These are phyloP conservation scores for Fusarium armeniacum DNA, from an alignment of 2,329 filamentous ascomycete genomes.

Conservation along the genomic window DNA sequence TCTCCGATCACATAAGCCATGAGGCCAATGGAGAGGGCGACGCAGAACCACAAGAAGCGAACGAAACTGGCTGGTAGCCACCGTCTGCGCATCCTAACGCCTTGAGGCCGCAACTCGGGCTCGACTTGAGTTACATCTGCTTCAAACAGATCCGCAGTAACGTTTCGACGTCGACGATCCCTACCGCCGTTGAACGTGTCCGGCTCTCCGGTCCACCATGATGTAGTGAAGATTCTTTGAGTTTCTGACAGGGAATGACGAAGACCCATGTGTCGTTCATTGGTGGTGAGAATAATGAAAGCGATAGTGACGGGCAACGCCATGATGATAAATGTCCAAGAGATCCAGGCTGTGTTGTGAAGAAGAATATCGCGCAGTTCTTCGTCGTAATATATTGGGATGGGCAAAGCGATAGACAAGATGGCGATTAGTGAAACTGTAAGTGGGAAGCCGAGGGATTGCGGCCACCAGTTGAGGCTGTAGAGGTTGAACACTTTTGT, in stretches of 20 bases:
- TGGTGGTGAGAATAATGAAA: constrained; percentile 72
- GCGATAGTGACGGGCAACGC: constrained; percentile 76
- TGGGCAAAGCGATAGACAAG: constrained; percentile 70
- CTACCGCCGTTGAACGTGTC: constrained; percentile 61
- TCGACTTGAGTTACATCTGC: constrained; percentile 52
- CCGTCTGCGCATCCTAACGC: constrained; percentile 61
- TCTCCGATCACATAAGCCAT: constrained; percentile 77
- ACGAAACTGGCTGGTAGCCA: constrained; percentile 77
- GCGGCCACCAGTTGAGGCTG: constrained; percentile 79
- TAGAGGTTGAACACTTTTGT: constrained; percentile 80
- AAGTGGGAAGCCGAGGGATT: constrained; percentile 73
- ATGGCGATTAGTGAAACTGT: constrained; percentile 73
- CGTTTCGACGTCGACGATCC: constrained; percentile 58
- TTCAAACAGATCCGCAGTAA: constrained; percentile 57
- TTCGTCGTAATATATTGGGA: constrained; percentile 71
- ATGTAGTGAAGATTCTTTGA: constrained; percentile 75
- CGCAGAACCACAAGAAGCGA: constrained; percentile 78
- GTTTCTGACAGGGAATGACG: constrained; percentile 74
- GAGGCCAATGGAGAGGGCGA: constrained; percentile 72
- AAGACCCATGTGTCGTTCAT: constrained; percentile 73
- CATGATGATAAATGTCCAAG: constrained; percentile 79
- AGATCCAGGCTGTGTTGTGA: constrained; percentile 77
- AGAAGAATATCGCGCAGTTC: constrained; percentile 66
- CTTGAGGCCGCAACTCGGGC: constrained; percentile 48
- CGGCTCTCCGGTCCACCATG: constrained; percentile 74